Evolutionary conservation across 305 asterid genomes (phyloP).

Genomic region (Fraxinus floribunda): DNA sequence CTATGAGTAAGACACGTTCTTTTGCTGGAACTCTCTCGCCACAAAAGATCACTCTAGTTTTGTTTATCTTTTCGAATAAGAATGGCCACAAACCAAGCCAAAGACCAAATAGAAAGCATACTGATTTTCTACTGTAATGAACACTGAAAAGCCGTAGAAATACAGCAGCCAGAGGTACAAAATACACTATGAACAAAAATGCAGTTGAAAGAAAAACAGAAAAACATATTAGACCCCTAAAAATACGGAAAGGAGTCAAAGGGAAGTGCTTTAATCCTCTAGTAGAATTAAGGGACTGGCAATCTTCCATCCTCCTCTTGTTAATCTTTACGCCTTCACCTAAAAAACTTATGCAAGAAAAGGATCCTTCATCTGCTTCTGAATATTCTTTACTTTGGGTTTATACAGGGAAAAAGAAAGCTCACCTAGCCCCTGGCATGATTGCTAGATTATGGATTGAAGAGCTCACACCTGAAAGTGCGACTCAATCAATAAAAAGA

Average conservation of each 20-base stretch:
- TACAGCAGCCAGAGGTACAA: conserved; percentile 44
- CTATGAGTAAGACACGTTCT: conserved; percentile 51
- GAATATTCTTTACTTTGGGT: conserved; percentile 10
- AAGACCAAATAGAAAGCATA: conserved; percentile 47
- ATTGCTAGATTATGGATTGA: too few species aligned
- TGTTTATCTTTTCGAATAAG: conserved; percentile 61
- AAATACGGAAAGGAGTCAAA: conserved; percentile 48
- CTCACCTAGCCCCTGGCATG: not conserved
- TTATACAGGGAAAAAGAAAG: conserved; percentile 11
- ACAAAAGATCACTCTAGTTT: conserved; percentile 50
- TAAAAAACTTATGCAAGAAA: conserved; percentile 11
- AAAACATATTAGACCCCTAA: conserved; percentile 56
- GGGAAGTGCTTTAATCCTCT: conserved; percentile 46
- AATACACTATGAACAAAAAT: conserved; percentile 53
- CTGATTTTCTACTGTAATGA: conserved; percentile 47
- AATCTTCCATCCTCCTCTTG: conserved; percentile 30
- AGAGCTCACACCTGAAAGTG: not conserved
- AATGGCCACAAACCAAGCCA: conserved; percentile 79
- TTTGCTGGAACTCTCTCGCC: conserved; percentile 55
- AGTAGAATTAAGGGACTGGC: conserved; percentile 31
- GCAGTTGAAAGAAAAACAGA: conserved; percentile 49
- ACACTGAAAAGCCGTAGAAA: conserved; percentile 48
- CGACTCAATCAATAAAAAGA: conserved; percentile 7
- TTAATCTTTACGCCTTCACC: conserved; percentile 12
- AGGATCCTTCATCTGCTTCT: conserved; percentile 10